A percentile compares a stretch with the other conserved stretches of the same genome.
Conservation (phyloP, 352 stramenopile genomes). For the Phytopythium kandeliae region DNA sequence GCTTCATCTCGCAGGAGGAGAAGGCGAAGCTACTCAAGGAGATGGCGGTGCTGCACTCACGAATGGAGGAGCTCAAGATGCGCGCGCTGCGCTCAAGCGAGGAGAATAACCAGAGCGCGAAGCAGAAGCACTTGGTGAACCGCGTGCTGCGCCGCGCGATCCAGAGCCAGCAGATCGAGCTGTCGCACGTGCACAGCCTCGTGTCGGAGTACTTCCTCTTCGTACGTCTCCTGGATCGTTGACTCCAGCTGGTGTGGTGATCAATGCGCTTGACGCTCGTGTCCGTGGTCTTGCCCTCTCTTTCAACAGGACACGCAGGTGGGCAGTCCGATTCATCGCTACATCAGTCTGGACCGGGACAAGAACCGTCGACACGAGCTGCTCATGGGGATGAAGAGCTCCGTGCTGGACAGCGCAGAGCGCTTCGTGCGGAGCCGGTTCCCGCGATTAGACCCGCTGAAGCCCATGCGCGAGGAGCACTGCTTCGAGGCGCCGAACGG, state of each 20-base stretch:
- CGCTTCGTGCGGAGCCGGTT: constrained; percentile 20
- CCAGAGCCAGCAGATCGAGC: constrained; percentile 7
- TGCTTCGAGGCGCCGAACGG: constrained; percentile 20
- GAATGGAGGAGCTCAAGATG: constrained; percentile 25
- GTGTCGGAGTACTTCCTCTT: constrained; percentile 11
- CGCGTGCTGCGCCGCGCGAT: constrained; percentile 19
- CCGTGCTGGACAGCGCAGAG: constrained; percentile 18
- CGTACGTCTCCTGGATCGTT: constrained; percentile 8
- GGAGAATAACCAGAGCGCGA: constrained; percentile 1
- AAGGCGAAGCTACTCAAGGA: constrained; percentile 21
- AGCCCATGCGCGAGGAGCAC: constrained; percentile 28
- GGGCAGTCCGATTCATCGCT: constrained; percentile 24
- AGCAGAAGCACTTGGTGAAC: constrained; percentile 9
- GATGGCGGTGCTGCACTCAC: constrained; percentile 21
- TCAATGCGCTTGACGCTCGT: no score
- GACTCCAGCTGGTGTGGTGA: no score
- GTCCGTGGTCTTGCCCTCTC: no score
- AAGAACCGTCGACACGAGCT: constrained; percentile 11
- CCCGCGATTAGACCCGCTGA: constrained; percentile 17
- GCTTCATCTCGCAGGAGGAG: constrained; percentile 28
- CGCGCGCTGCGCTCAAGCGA: constrained; percentile 13
- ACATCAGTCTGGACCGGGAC: constrained; percentile 21
- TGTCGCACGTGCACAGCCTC: not conserved
- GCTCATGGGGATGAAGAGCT: constrained; percentile 18
- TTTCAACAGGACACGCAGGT: constrained; percentile 26